phyloP scores from a whole-genome alignment of 768 basidiomycete species.

The Lepiota subincarnata region DNA sequence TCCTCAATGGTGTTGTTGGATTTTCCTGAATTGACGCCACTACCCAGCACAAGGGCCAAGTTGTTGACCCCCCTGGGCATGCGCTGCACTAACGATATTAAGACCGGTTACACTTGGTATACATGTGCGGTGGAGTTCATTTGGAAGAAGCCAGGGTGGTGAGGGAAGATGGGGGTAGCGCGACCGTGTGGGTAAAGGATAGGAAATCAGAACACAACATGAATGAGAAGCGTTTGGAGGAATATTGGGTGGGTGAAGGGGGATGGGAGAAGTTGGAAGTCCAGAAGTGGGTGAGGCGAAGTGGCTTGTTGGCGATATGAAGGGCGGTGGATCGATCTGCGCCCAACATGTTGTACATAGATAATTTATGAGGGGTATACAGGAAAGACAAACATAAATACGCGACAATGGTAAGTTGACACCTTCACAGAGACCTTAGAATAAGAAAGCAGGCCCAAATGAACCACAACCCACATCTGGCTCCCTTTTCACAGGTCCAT shows the following conservation, averaged over 20 bases:
- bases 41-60: background rate
- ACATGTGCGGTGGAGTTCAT: conserved; percentile 73
- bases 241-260: conserved; percentile 42
- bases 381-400: no score
- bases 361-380: no score
- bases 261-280: conserved; percentile 21
- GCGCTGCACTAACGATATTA: conserved; percentile 14
- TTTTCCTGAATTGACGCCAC: background rate
- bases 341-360: no score
- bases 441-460: no score
- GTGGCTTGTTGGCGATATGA: background rate
- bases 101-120: conserved; percentile 57
- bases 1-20: conserved; percentile 19
- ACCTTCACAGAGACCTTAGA: no score
- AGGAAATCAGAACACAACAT: conserved; percentile 86
- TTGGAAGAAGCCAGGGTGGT: conserved; percentile 54
- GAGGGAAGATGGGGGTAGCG: conserved; percentile 67
- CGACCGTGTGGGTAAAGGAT: conserved; percentile 67
- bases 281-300: conserved; percentile 14
- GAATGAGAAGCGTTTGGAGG: conserved; percentile 78
- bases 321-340: background rate
- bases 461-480: no score
- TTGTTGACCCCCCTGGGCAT: background rate
- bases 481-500: no score
- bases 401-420: no score